Base-by-base conservation (phyloP, 2,329 filamentous ascomycete species). In the Fusarium pininemorale region DNA sequence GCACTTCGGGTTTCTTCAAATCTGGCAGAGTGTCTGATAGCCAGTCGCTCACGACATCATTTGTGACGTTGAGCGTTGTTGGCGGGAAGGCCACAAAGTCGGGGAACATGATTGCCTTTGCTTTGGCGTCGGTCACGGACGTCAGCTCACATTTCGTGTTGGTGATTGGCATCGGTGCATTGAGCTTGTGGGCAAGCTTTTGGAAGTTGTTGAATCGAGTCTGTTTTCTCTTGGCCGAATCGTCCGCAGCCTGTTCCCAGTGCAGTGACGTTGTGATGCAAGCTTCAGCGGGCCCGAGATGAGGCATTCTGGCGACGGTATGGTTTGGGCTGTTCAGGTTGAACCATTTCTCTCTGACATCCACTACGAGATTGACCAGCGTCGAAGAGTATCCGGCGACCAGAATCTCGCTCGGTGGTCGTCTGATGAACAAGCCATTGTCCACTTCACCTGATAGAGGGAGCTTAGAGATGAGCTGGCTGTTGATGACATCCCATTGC, bases 401-500 rank as follows among this genome's bases (percentile, higher is more conserved):
- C 1, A 68, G 47, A 13, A 76, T 60, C 24, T 74, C 72, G 13
- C 38, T 68, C 1, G 73, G 73, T 4, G 74, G 65, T 4, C 73
- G 50, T 26, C 50, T 62, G 6, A 71, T 57, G 14, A 76, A 62
- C 7, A 75, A 20, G 1, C 73, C 71, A 11, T 74, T 37, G n/a
- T 68, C 48, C 3, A 76, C 61, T 30, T 72, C 41, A 12, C 71
- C 72, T 7, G 71, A 76, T 3, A 61, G 54, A 5, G 39, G 51
- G 2, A 76, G 59, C 26, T 71, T 76, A 18, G 71, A 66, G n/a
- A 76, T 48, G 16, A 76, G 48, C 32, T 73, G 73, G 20, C 57
- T 64, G 20, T 76, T 70, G 18, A 76, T 56, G 14, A 73, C 68
- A 7, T 76, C 71, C 74, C 73, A 76, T 48, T 76, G 65, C 73